Evolutionary conservation across 345 rosid species (phyloP).

Genomic region (Eucalyptus cloeziana): DNA sequence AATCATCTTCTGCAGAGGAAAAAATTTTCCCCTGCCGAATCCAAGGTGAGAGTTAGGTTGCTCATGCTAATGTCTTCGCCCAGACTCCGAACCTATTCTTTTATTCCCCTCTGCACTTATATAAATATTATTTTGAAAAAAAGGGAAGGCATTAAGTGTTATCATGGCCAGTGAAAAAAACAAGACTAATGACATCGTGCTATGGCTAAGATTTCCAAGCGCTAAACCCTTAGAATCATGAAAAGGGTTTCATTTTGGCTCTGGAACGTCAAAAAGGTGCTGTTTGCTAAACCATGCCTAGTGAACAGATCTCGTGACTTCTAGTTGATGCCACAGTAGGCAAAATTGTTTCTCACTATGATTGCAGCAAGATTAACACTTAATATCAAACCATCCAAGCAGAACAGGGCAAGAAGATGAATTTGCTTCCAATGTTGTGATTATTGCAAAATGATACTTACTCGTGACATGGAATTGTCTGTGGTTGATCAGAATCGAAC

Average conservation of each 20-base stretch:
- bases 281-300: not conserved
- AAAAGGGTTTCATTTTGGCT: not conserved
- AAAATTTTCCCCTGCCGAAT: not conserved
- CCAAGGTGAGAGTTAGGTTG: not conserved
- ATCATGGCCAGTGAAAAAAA: not conserved
- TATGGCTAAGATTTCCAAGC: not conserved
- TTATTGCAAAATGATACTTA: constrained; percentile 14
- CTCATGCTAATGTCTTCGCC: not conserved
- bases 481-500: constrained; percentile 60
- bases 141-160: not conserved
- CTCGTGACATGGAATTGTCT: constrained; percentile 89
- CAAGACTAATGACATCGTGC: not conserved
- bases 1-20: not conserved
- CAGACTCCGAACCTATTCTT: not conserved
- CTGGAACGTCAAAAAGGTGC: not conserved
- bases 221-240: not conserved
- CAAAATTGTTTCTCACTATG: not conserved
- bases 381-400: not conserved
- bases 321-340: not conserved
- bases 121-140: not conserved
- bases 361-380: not conserved
- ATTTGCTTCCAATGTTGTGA: not conserved
- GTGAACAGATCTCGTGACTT: not conserved
- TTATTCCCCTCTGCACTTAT: not conserved
- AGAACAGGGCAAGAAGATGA: not conserved